Conservation (phyloP, 2,329 filamentous ascomycete species). For the Magnaporthiopsis incrustans region DNA sequence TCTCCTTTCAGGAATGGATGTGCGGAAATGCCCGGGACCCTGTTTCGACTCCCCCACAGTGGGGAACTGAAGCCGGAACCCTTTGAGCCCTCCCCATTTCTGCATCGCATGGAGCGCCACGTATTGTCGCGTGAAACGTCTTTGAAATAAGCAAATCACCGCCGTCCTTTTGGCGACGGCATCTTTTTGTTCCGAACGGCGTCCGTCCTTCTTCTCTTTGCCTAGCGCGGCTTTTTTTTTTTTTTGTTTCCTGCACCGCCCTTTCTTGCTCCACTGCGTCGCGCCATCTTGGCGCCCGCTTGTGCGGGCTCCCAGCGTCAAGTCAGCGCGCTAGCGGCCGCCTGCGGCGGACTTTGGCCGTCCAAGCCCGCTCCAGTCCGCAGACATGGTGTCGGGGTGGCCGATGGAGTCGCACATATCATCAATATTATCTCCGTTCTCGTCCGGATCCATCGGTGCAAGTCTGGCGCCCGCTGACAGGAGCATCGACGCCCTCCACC, state of each 20-base stretch:
- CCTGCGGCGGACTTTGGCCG: not conserved
- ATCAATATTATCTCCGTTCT: not conserved
- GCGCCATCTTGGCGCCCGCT: too few species aligned
- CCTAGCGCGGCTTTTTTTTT: too few species aligned
- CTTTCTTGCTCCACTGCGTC: too few species aligned
- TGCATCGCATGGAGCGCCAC: not conserved
- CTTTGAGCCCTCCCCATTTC: not conserved
- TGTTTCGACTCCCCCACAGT: not conserved
- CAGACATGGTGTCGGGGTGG: not conserved
- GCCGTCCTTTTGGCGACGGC: not conserved
- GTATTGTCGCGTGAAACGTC: not conserved
- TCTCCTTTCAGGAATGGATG: not conserved
- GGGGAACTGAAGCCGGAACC: not conserved
- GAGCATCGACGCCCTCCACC: not conserved
- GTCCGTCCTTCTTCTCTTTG: not conserved
- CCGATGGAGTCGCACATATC: not conserved
- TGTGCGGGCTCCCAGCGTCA: too few species aligned
- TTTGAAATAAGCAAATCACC: not conserved
- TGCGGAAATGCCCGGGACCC: not conserved
- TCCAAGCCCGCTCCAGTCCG: not conserved
- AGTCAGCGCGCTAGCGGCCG: too few species aligned
- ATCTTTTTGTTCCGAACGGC: not conserved
- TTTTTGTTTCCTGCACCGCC: not conserved
- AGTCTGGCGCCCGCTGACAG: not conserved
- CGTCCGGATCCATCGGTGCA: not conserved